A percentile compares a stretch with the other conserved stretches of the same genome.
Conservation (phyloP, 75 land plant species). For the Pinus tabuliformis region DNA sequence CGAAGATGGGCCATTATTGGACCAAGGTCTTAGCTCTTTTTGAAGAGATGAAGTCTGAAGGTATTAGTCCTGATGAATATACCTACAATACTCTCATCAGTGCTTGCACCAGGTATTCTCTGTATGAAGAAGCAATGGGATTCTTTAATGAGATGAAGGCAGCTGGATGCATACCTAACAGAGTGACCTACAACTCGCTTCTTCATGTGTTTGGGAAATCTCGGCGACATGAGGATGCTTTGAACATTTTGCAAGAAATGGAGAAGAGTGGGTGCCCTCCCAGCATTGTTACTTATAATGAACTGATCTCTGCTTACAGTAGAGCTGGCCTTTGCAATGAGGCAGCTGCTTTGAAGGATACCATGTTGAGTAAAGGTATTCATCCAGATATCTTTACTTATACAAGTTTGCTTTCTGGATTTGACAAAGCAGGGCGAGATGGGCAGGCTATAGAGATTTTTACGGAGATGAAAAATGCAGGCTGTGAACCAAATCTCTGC, state of each 20-base stretch:
- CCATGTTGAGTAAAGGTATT: constrained; percentile 69
- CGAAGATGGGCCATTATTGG: constrained; percentile 81
- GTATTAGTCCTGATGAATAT: constrained; percentile 65
- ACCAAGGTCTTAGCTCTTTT: constrained; percentile 36
- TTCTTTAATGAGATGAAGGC: constrained; percentile 79
- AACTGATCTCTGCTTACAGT: constrained; percentile 79
- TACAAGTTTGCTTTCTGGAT: constrained; percentile 78
- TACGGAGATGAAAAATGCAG: constrained; percentile 65
- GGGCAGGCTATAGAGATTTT: constrained; percentile 57
- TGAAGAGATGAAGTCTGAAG: constrained; percentile 62
- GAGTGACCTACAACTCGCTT: constrained; percentile 88
- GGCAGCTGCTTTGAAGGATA: constrained; percentile 55
- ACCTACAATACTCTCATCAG: constrained; percentile 91
- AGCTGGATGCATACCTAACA: constrained; percentile 59
- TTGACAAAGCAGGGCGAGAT: constrained; percentile 69
- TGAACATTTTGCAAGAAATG: constrained; percentile 74
- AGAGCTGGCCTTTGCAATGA: constrained; percentile 77
- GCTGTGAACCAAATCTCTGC: constrained; percentile 75
- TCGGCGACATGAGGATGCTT: constrained; percentile 67
- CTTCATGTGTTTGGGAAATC: constrained; percentile 95
- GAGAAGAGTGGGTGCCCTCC: constrained; percentile 61
- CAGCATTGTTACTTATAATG: constrained; percentile 83
- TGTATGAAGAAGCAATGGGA: constrained; percentile 65
- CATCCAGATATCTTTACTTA: constrained; percentile 85
- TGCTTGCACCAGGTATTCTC: constrained; percentile 60